Conservation (phyloP, 2,329 filamentous ascomycete species). For the Aspergillus sp. region DNA sequence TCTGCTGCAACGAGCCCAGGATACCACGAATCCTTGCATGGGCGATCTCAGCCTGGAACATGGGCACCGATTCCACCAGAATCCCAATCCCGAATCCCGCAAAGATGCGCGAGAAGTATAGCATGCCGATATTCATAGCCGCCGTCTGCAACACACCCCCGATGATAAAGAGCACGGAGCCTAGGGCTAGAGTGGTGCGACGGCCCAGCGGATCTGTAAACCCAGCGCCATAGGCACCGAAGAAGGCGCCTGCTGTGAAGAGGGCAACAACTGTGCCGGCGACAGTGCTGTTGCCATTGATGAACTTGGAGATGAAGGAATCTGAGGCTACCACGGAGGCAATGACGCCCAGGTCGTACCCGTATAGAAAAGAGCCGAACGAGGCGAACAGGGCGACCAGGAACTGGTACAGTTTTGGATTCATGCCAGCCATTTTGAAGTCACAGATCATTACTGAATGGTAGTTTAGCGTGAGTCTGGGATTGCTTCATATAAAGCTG, state of each 20-base stretch:
- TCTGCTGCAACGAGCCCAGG: conserved; percentile 5
- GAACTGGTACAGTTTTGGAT: conserved; percentile 9
- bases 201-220: conserved; percentile 6
- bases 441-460: neutral
- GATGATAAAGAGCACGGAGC: conserved; percentile 5
- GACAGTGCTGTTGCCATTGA: neutral
- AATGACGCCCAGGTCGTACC: conserved; percentile 9
- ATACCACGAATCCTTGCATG: conserved; percentile 5
- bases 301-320: conserved; percentile 2
- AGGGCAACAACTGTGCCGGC: conserved; percentile 6
- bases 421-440: neutral
- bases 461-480: neutral
- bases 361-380: conserved; percentile 7
- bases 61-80: neutral
- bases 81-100: conserved; percentile 5
- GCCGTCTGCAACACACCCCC: conserved; percentile 3
- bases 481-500: neutral
- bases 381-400: conserved; percentile 4
- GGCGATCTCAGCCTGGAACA: conserved; percentile 11
- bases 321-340: conserved; percentile 7
- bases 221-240: conserved; percentile 2
- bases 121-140: neutral
- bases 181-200: neutral
- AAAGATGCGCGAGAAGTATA: conserved; percentile 7
- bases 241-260: conserved; percentile 8